Evolutionary conservation across 148 eudicot species (phyloP).

Genomic region (Rhododendron mucronatum): DNA sequence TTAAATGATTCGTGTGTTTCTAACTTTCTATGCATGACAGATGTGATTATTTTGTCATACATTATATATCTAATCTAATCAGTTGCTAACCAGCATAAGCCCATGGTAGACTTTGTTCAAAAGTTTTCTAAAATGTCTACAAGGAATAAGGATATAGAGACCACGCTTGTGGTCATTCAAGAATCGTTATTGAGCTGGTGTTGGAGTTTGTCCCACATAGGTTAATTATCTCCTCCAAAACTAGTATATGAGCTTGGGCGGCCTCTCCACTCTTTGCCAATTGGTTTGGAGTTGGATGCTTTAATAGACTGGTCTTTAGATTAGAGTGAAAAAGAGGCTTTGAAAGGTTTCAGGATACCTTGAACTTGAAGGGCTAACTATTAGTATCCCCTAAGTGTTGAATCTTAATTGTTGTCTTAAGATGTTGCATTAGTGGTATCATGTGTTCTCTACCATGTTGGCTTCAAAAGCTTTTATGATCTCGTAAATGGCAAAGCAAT

Average conservation of each 20-base stretch:
- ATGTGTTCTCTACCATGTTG: background rate
- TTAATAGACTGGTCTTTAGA: background rate
- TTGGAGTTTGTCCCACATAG: too few relatives aligned
- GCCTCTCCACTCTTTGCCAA: too few relatives aligned
- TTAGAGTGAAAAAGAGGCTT: background rate
- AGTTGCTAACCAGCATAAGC: background rate
- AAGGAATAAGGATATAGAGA: background rate
- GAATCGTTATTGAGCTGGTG: background rate
- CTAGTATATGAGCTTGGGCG: too few relatives aligned
- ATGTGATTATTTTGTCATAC: background rate
- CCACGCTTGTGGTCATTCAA: background rate
- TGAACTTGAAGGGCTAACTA: background rate
- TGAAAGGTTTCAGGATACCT: background rate
- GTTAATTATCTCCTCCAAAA: too few relatives aligned
- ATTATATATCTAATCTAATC: background rate
- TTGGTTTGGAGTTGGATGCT: too few relatives aligned
- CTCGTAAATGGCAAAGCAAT: background rate
- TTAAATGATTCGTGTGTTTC: background rate
- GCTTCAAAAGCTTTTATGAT: slow-evolving; percentile 1
- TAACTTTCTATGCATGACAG: background rate
- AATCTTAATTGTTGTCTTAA: background rate
- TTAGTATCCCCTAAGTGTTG: background rate
- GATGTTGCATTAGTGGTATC: background rate
- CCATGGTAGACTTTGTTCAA: background rate
- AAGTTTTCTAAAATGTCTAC: background rate